A percentile compares a stretch with the other conserved stretches of the same genome.
Evolutionary conservation across 768 basidiomycete genomes (phyloP).

Genomic region (Mrakia gelida): DNA sequence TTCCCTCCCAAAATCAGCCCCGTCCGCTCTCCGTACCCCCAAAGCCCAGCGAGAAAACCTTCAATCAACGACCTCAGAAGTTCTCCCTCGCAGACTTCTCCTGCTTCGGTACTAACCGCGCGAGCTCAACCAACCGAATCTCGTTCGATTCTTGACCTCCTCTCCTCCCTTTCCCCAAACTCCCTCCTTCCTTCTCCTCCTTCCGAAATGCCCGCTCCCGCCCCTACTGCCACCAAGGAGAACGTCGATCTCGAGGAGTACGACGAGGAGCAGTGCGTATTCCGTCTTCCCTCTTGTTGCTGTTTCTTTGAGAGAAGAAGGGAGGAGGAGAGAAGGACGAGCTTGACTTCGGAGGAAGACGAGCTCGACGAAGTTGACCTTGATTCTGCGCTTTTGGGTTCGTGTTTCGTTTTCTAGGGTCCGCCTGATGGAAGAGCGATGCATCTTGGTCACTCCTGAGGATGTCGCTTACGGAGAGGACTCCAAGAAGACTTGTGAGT

Average conservation of each 20-base stretch:
- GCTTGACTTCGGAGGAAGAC: not conserved
- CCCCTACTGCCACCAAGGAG: constrained; percentile 19
- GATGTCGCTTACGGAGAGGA: constrained; percentile 48
- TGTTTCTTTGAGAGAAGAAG: not conserved
- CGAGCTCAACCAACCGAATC: too few species aligned
- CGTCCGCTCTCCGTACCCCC: too few species aligned
- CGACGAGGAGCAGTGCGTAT: constrained; percentile 32
- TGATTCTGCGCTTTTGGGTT: not conserved
- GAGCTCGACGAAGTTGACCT: not conserved
- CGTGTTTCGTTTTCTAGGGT: constrained; percentile 46
- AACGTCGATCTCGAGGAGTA: constrained; percentile 27
- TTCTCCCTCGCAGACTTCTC: too few species aligned
- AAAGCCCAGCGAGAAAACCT: too few species aligned
- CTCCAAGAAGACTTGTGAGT: constrained; percentile 94
- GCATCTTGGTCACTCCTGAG: constrained; percentile 43
- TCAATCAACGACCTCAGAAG: too few species aligned
- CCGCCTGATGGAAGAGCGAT: constrained; percentile 84
- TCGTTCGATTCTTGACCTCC: not conserved
- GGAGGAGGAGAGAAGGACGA: too few species aligned
- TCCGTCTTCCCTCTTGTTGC: not conserved
- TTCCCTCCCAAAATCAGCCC: too few species aligned
- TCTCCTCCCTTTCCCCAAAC: not conserved
- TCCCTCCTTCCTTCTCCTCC: not conserved
- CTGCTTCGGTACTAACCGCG: too few species aligned
- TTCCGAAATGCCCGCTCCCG: constrained; percentile 16